A percentile compares a stretch with the other conserved stretches of the same genome.
These are phyloP conservation scores for Fistulifera pelliculosa DNA, from an alignment of 108 stramenopile species.

Conservation along the genomic window DNA sequence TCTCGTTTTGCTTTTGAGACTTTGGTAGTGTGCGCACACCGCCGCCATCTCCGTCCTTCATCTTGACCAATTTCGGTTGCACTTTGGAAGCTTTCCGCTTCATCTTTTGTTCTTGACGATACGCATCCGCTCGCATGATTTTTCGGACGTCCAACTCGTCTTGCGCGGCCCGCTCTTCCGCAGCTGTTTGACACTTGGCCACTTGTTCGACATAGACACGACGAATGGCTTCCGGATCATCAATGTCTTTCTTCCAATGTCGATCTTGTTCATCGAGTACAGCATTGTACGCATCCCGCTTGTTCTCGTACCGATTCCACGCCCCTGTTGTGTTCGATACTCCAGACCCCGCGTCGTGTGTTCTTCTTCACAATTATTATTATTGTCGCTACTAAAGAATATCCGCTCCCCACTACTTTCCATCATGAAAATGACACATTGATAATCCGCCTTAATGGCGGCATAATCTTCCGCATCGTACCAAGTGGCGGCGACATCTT, in stretches of 20 bases:
- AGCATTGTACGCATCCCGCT: conserved; percentile 16
- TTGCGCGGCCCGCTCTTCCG: conserved; percentile 1
- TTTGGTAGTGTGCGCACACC: no score
- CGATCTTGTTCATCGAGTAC: conserved; percentile 26
- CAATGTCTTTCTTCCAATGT: conserved; percentile 12
- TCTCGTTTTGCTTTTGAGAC: no score
- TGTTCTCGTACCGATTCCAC: conserved; percentile 16
- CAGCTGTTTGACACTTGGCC: conserved; percentile 11
- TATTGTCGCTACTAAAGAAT: no score
- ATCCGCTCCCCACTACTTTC: conserved; percentile 9
- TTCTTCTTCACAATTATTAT: not conserved
- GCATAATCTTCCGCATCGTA: conserved; percentile 10
- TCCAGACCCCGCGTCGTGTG: conserved; percentile 21
- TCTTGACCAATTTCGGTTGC: no score
- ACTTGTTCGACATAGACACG: conserved; percentile 8
- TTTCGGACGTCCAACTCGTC: not conserved
- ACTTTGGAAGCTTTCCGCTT: no score
- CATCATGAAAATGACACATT: conserved; percentile 11
- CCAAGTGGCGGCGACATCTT: conserved; percentile 11
- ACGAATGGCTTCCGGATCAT: conserved; percentile 9
- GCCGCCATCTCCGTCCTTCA: no score
- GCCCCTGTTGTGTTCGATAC: conserved; percentile 18
- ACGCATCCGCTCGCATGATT: no score
- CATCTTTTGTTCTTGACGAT: no score
- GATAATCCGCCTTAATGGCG: conserved; percentile 8